Conservation (phyloP, 768 basidiomycete species). For the Phylloporus sp. region DNA sequence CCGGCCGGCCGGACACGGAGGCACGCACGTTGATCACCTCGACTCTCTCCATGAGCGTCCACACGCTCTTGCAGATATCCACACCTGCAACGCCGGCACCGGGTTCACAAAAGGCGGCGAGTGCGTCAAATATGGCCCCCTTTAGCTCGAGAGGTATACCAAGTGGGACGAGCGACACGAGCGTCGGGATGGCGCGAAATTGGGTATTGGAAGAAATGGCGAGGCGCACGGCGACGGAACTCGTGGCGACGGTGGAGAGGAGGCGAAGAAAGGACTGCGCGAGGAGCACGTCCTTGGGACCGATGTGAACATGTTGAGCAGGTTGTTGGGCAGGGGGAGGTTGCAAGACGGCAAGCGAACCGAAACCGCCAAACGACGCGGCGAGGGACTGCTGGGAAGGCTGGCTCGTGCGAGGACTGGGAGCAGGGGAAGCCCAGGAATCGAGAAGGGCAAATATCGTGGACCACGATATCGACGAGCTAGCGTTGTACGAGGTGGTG, state of each 20-base stretch:
- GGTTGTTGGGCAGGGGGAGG: slow-evolving; percentile 36
- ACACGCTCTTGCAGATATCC: slow-evolving; percentile 78
- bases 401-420: slow-evolving; percentile 40
- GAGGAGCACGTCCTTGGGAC: slow-evolving; percentile 69
- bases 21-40: slow-evolving; percentile 78
- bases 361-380: slow-evolving; percentile 29
- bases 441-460: slow-evolving; percentile 72
- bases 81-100: slow-evolving; percentile 69
- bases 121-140: slow-evolving; percentile 73
- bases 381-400: slow-evolving; percentile 40
- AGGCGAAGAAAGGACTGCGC: slow-evolving; percentile 79
- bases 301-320: slow-evolving; percentile 41
- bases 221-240: slow-evolving; percentile 73
- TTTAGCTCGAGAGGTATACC: slow-evolving; percentile 88
- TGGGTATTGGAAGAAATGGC: slow-evolving; percentile 72
- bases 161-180: slow-evolving; percentile 73
- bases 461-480: slow-evolving; percentile 70
- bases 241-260: slow-evolving; percentile 65
- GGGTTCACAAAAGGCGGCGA: slow-evolving; percentile 78
- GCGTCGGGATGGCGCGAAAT: slow-evolving; percentile 76
- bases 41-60: slow-evolving; percentile 77
- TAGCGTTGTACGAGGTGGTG: slow-evolving; percentile 35
- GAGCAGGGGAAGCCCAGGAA: slow-evolving; percentile 59
- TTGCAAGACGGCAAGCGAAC: slow-evolving; percentile 25
- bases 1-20: slow-evolving; percentile 26